Base-by-base conservation (phyloP, 306 rosid genomes). In the Psophocarpus tetragonolobus region DNA sequence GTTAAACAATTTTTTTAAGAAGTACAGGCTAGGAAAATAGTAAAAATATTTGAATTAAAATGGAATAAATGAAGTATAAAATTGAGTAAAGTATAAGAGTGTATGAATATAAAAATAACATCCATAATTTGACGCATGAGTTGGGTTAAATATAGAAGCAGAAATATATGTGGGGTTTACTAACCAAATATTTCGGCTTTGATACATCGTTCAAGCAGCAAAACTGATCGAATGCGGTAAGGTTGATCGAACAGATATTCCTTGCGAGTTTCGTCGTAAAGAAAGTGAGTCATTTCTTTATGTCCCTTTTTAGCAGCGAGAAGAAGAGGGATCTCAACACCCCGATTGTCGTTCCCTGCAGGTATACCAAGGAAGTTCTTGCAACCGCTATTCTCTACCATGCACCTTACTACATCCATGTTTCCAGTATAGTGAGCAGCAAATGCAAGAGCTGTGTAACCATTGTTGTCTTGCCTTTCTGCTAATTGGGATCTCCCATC, bases 181-280 rank as follows among this genome's bases (percentile, higher is more conserved):
- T 54, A 41, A 78, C 82, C 76, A 56, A 78, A 78, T 57, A 78
- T 78, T 30, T 68, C 71, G 3, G 62, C 82, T 14, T 23, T 8
- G 50, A 78, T 30, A 9, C 82, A 78, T 30, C 33, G 29, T 27
- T 45, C 7, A 3, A 78, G 21, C 8, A 78, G 76, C 51, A 42
- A 39, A 18, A 39, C 27, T 2, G n/a, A n/a, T n/a, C 13, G 17
- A 12, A n/a, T 26, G 3, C 4, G 6, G 21, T 1, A 20, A 24
- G 27, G 24, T 0, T 1, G 2, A 0, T 1, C 0, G 0, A 77
- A 21, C 6, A 0, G 1, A 1, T 23, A n/a, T n/a, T n/a, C 0
- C 10, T 0, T 0, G 4, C 45, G 33, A 17, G 61, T 68, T 27
- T 18, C 0, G 0, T 0, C 0, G 12, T 10, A 67, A 18, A 67